Evolutionary conservation across 352 stramenopile genomes (phyloP), one percentile per base, ranked within the genome.

Genomic region (Globisporangium alternatum): DNA sequence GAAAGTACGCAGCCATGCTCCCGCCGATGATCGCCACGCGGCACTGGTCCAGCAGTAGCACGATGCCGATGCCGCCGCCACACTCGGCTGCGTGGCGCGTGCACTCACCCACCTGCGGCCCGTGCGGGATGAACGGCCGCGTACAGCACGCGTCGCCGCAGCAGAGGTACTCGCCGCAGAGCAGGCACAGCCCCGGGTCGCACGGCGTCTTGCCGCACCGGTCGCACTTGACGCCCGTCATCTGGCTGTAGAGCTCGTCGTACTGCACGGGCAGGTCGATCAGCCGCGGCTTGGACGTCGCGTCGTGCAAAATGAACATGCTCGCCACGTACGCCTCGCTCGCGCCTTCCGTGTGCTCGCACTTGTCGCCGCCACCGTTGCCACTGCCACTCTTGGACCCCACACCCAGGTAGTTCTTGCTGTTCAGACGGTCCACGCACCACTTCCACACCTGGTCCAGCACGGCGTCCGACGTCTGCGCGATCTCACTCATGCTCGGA

Each of bases 281-380:
- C 22, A 96, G 71, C 2, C 77, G 81, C 22, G 83, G 83, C 41
- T 77, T 76, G 28, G 64, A 69, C n/a, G 70, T 57, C 8, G 80
- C 61, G 58, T 96, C 86, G 25, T 87, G 85, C 22, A 96, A 56
- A 54, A 96, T 93, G 54, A 96, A 96, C 86, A 96, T 94, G 68
- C 86, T 96, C 37, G 87, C 87, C 25, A 93, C 80, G 63, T 95
- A 96, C 17, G 80, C 83, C 58, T 96, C 87, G 64, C 87, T 91
- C 62, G 81, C 89, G 21, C 86, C 82, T 67, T 96, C 87, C 15
- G 86, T 89, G 66, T 96, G 87, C 57, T 96, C 87, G 61, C 87
- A 96, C 62, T 87, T 91, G 60, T 93, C 86, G 19, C 86, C 82
- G 49, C 35, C 35, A 3, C 35, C 35, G 35, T 9, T 41, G 9